phyloP scores from a whole-genome alignment of 371 early-diverging fungal genomes.

The Aphelidium insulamus region DNA sequence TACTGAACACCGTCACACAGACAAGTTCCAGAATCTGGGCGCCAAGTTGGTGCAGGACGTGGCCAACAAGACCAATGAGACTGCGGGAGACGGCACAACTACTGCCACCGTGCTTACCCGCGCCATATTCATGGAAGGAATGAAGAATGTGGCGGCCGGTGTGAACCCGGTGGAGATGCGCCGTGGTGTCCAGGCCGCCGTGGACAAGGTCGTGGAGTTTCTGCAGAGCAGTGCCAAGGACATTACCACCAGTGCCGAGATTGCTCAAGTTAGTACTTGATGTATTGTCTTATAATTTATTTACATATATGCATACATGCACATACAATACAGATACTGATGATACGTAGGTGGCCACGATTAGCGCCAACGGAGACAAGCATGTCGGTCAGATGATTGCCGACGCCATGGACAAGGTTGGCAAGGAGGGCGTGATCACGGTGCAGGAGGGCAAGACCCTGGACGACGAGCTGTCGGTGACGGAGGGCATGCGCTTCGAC shows the following conservation, averaged over 20 bases:
- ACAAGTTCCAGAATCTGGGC: slow-evolving; percentile 93
- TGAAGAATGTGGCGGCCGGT: slow-evolving; percentile 95
- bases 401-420: slow-evolving; percentile 96
- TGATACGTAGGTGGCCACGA: slow-evolving; percentile 57
- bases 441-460: slow-evolving; percentile 96
- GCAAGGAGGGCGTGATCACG: slow-evolving; percentile 97
- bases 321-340: too few species aligned
- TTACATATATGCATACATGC: too few species aligned
- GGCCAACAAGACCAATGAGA: slow-evolving; percentile 95
- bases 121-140: slow-evolving; percentile 93
- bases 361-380: slow-evolving; percentile 94
- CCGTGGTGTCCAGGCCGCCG: slow-evolving; percentile 82
- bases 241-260: slow-evolving; percentile 81
- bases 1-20: too few species aligned
- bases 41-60: slow-evolving; percentile 95
- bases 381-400: slow-evolving; percentile 87
- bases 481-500: slow-evolving; percentile 97
- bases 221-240: slow-evolving; percentile 63
- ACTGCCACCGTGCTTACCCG: slow-evolving; percentile 95
- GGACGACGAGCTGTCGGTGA: slow-evolving; percentile 85
- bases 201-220: slow-evolving; percentile 67
- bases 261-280: slow-evolving; percentile 48
- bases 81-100: slow-evolving; percentile 96
- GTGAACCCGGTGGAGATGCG: slow-evolving; percentile 96
- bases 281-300: not conserved